phyloP scores from a whole-genome alignment of 2,329 filamentous ascomycete genomes.

The Didymella glomerata region DNA sequence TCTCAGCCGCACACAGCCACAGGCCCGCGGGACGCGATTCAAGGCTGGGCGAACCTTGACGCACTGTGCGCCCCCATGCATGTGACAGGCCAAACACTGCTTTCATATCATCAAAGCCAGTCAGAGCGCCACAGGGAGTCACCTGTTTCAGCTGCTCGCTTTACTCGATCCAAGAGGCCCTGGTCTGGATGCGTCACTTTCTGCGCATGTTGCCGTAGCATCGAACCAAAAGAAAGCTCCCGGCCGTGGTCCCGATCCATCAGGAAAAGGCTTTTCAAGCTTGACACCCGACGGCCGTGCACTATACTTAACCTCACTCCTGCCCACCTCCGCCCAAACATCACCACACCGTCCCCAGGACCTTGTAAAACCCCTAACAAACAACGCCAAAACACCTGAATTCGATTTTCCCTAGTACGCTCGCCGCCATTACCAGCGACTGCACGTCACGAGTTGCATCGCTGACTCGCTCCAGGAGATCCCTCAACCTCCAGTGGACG shows the following conservation, averaged over 20 bases:
- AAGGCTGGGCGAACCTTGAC: slow-evolving; percentile 5
- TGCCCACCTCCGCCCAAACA: slow-evolving; percentile 24
- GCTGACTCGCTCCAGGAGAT: slow-evolving; percentile 28
- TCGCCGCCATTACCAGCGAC: slow-evolving; percentile 21
- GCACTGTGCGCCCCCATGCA: slow-evolving; percentile 14
- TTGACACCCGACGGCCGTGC: slow-evolving; percentile 21
- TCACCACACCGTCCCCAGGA: slow-evolving; percentile 41
- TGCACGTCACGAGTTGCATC: slow-evolving; percentile 22
- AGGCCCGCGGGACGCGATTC: not conserved
- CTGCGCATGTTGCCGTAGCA: slow-evolving; percentile 13
- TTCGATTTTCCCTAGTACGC: slow-evolving; percentile 2
- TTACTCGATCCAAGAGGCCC: slow-evolving; percentile 1
- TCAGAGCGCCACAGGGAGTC: slow-evolving; percentile 18
- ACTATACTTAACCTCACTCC: slow-evolving; percentile 26
- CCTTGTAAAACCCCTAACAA: slow-evolving; percentile 24
- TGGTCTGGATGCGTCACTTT: slow-evolving; percentile 19
- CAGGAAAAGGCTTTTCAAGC: slow-evolving; percentile 15
- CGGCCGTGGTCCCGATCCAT: slow-evolving; percentile 7
- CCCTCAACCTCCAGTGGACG: slow-evolving; percentile 27
- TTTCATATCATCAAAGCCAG: slow-evolving; percentile 10
- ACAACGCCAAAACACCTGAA: not conserved
- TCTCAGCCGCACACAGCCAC: slow-evolving; percentile 15
- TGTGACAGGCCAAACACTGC: slow-evolving; percentile 13
- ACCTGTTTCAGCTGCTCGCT: slow-evolving; percentile 7
- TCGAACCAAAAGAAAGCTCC: slow-evolving; percentile 6